Base-by-base conservation (phyloP, 1,139 yeast species). In the Ogataea hybrid region DNA sequence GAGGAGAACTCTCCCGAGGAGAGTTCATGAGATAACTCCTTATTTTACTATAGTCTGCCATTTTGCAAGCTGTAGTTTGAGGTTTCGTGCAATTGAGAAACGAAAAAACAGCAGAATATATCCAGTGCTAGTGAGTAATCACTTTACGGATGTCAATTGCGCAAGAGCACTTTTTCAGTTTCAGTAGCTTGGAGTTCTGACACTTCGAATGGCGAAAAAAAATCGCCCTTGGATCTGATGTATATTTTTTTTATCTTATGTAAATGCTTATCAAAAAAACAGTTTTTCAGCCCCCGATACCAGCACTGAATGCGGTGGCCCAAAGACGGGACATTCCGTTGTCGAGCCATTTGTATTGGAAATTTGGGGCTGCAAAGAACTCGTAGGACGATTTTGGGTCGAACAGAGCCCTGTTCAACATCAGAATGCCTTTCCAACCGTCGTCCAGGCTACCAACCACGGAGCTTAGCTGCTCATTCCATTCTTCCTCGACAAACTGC, bases 281-380 rank as follows among this genome's bases (percentile, higher is more conserved):
- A 18, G 5, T 15, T 18, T 6, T 2, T 25, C 42, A 44, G 4
- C 58, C 60, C 4, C 62, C 59, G 46, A 59, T 52, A 12, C 65
- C 85, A 28, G 88, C 95, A 35, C 85, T 68, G 57, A 77, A 88
- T 0, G 96, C 85, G 52, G 89, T 68, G 39, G 89, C 77, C 97
- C 97, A 90, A 0, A 97, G 85, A 56, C 81, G 68, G 51, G 95
- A 83, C 70, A 88, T 95, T 3, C 98, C 98, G 44, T 79, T 79
- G 58, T 92, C 97, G 47, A 92, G 73, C 67, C 76, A 79, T 15
- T 63, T 60, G 35, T 63, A 57, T 34, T 67, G 59, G 65, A 81
- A 87, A 37, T 59, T 54, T 8, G 67, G 54, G 16, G 73, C 64
- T 6, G 81, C 65, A 64, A 92, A 92, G 66, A 83, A 90, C 2